These are phyloP conservation scores for Hsuehochloa calcarea DNA, from an alignment of 176 grass and related monocot species.

Conservation along the genomic window DNA sequence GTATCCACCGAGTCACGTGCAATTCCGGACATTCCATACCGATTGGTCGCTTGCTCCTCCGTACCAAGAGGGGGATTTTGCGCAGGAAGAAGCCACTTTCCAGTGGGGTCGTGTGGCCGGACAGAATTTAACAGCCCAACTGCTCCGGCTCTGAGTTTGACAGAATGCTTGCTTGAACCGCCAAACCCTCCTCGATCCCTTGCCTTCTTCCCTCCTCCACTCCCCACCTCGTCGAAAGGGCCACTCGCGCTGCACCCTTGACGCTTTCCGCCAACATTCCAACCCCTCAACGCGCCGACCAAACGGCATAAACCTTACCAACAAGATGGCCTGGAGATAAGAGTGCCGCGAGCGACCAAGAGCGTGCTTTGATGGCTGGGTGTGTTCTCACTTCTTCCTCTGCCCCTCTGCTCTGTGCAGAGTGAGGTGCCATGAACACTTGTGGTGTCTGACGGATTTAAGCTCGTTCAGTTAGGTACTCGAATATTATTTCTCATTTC, in stretches of 20 bases:
- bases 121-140: constrained; percentile 41
- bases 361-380: not conserved
- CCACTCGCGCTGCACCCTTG: constrained; percentile 28
- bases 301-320: not conserved
- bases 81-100: constrained; percentile 10
- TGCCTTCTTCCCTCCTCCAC: not conserved
- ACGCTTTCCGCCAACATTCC: not conserved
- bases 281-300: not conserved
- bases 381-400: not conserved
- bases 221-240: constrained; percentile 22
- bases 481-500: not conserved
- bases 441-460: not conserved
- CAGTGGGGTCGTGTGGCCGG: constrained; percentile 11
- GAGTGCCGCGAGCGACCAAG: not conserved
- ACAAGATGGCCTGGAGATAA: not conserved
- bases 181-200: not conserved
- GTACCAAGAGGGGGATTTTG: not conserved
- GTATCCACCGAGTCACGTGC: not conserved
- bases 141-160: constrained; percentile 8
- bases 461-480: not conserved
- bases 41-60: not conserved
- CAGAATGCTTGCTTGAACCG: constrained; percentile 34
- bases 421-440: not conserved
- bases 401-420: not conserved
- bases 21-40: not conserved